Evolutionary conservation across 257 asterid species (phyloP).

Genomic region (Solanum arcanum): DNA sequence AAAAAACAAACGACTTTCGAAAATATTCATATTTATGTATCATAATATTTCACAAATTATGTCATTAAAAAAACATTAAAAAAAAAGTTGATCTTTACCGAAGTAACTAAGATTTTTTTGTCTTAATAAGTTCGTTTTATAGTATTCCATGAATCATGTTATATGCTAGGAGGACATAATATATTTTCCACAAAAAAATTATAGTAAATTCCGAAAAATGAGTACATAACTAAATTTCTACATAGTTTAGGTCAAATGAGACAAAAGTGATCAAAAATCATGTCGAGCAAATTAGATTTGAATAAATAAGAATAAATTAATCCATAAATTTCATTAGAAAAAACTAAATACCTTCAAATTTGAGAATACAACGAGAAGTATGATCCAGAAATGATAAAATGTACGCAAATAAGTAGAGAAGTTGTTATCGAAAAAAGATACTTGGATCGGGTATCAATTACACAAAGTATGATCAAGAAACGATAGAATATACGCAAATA

Average conservation of each 20-base stretch:
- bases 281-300: background rate
- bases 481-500: accelerated
- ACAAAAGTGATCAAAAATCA: background rate
- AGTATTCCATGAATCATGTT: too few relatives aligned
- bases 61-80: background rate
- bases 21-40: background rate
- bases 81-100: background rate
- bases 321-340: background rate
- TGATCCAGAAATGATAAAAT: too few relatives aligned
- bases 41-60: background rate
- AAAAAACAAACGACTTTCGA: background rate
- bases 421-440: background rate
- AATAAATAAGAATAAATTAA: background rate
- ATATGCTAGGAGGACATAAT: background rate
- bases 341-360: background rate
- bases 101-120: background rate
- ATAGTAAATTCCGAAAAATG: background rate
- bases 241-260: background rate
- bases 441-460: background rate
- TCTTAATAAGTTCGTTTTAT: too few relatives aligned
- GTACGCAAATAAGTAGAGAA: background rate
- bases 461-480: too few relatives aligned
- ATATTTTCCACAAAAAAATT: too few relatives aligned
- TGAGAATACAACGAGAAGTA: background rate
- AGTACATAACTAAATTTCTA: background rate